These are phyloP conservation scores for Hypoxylon cercidicola DNA, from an alignment of 495 filamentous ascomycete genomes.

Conservation along the genomic window DNA sequence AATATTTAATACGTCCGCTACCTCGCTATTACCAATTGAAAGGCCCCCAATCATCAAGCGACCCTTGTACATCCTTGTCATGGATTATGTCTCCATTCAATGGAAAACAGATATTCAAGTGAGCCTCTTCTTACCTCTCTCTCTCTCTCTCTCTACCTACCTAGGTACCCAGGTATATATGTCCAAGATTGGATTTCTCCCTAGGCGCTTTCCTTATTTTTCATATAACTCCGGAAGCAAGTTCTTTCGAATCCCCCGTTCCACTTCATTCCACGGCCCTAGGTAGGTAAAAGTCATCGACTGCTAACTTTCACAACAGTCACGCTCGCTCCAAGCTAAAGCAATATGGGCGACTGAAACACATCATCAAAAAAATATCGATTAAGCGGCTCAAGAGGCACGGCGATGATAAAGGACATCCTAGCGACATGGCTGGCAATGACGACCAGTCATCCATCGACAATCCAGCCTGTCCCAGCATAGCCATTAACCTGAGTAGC, in stretches of 20 bases:
- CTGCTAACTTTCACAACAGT: constrained; percentile 27
- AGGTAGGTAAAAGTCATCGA: not conserved
- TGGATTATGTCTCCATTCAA: constrained; percentile 29
- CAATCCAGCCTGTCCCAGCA: constrained; percentile 5
- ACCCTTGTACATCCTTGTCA: constrained; percentile 8
- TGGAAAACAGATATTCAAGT: constrained; percentile 28
- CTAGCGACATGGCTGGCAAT: constrained; percentile 14
- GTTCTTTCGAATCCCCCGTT: not conserved
- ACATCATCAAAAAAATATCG: constrained; percentile 25
- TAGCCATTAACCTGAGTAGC: constrained; percentile 5
- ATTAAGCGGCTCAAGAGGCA: constrained; percentile 16
- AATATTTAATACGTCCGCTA: no score
- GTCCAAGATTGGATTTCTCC: no score
- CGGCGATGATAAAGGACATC: not conserved
- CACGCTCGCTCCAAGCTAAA: constrained; percentile 29
- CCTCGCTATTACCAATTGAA: not conserved
- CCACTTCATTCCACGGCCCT: not conserved
- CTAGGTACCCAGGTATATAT: not conserved
- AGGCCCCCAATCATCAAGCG: constrained; percentile 15
- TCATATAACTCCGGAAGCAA: no score
- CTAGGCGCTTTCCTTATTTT: no score
- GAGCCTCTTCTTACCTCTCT: constrained; percentile 3
- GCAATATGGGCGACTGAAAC: constrained; percentile 8
- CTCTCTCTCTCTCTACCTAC: not conserved
- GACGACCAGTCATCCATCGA: constrained; percentile 8